Evolutionary conservation across 768 basidiomycete genomes (phyloP).

Genomic region (Phlegmacium glaucopus): DNA sequence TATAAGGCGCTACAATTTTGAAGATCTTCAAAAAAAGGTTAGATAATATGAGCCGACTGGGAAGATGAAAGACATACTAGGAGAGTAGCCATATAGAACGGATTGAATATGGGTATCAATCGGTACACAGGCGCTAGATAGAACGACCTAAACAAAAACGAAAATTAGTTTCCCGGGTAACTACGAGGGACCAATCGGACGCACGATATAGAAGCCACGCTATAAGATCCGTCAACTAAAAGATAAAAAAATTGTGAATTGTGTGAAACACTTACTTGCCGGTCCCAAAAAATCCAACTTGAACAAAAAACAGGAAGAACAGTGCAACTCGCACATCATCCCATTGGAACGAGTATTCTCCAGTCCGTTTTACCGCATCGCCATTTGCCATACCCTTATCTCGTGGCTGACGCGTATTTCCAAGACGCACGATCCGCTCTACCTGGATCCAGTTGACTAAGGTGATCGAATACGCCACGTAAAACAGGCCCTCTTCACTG

Average conservation of each 20-base stretch:
- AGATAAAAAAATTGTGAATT: neutral
- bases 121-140: conserved; percentile 88
- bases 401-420: neutral
- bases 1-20: conserved; percentile 80
- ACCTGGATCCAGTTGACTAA: conserved; percentile 67
- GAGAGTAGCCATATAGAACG: conserved; percentile 76
- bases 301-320: conserved; percentile 85
- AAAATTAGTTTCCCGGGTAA: neutral
- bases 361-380: conserved; percentile 5
- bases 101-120: conserved; percentile 80
- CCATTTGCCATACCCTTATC: conserved; percentile 7
- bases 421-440: conserved; percentile 38
- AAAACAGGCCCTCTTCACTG: conserved; percentile 80
- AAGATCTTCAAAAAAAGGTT: conserved; percentile 48
- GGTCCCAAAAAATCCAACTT: conserved; percentile 83
- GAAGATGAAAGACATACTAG: conserved; percentile 41
- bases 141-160: conserved; percentile 51
- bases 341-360: conserved; percentile 41
- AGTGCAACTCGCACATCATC: conserved; percentile 73
- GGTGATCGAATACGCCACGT: conserved; percentile 60
- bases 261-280: conserved; percentile 58
- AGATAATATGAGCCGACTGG: neutral
- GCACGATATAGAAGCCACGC: conserved; percentile 81
- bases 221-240: conserved; percentile 23
- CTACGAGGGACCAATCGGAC: conserved; percentile 20